phyloP scores from a whole-genome alignment of 163 green algal species.

The Scenedesmus sp. region DNA sequence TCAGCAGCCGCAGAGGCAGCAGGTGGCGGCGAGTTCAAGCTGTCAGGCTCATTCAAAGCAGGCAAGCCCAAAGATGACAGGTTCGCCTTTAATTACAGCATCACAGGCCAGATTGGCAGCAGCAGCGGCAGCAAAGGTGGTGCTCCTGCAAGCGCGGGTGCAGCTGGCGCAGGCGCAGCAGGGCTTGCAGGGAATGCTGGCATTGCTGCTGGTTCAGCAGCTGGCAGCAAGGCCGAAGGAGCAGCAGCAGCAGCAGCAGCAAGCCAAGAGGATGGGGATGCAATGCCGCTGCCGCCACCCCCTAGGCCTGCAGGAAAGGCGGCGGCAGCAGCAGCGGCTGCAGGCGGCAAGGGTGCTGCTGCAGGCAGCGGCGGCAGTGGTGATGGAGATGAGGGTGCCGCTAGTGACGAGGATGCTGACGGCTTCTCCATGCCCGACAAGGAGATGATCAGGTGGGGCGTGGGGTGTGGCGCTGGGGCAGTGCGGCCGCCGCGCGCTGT shows the following conservation, averaged over 20 bases:
- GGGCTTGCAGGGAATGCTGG: background rate
- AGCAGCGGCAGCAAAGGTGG: slow-evolving; percentile 20
- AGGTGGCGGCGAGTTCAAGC: slow-evolving; percentile 68
- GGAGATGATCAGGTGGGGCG: slow-evolving; percentile 62
- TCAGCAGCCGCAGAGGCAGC: slow-evolving; percentile 25
- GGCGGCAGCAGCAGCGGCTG: slow-evolving; percentile 7
- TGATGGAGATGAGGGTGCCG: background rate
- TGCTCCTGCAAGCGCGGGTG: background rate
- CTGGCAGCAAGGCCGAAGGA: background rate
- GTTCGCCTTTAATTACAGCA: slow-evolving; percentile 59
- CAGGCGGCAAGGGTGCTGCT: slow-evolving; percentile 29
- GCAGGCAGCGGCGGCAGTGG: slow-evolving; percentile 20
- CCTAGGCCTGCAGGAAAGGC: slow-evolving; percentile 36
- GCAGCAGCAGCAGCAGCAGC: background rate
- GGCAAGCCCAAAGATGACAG: slow-evolving; percentile 67
- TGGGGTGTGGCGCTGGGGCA: background rate
- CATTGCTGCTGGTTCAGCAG: background rate
- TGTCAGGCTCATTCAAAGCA: slow-evolving; percentile 84
- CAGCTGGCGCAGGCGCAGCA: slow-evolving; percentile 29
- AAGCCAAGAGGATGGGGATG: background rate
- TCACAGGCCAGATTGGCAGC: background rate
- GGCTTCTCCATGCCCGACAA: slow-evolving; percentile 66
- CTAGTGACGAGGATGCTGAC: slow-evolving; percentile 56
- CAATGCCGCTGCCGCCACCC: slow-evolving; percentile 63
- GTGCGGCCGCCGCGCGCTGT: too few species aligned